A percentile compares a stretch with the other conserved stretches of the same genome.
These are phyloP conservation scores for Neurospora africana DNA, from an alignment of 495 filamentous ascomycete genomes.

Conservation along the genomic window DNA sequence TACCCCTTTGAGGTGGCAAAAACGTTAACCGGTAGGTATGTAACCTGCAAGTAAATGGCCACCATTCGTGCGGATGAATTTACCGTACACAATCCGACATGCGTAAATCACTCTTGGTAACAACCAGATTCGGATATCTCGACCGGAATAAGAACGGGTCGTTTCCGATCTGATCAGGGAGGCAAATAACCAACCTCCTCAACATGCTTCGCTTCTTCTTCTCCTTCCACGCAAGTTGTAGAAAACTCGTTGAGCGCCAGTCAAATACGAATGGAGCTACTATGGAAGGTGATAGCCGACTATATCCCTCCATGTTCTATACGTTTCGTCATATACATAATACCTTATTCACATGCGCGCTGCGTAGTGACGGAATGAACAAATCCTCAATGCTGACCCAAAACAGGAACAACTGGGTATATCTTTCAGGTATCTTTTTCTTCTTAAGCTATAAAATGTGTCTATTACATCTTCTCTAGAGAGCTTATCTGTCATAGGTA, in stretches of 20 bases:
- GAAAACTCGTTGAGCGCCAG: not conserved
- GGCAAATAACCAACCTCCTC: not conserved
- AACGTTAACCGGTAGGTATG: not conserved
- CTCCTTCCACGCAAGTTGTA: not conserved
- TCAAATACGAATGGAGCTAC: not conserved
- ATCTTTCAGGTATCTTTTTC: too few relatives aligned
- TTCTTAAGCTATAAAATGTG: too few relatives aligned
- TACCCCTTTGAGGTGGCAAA: not conserved
- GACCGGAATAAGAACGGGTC: not conserved
- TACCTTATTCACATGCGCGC: too few relatives aligned
- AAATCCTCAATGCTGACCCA: too few relatives aligned
- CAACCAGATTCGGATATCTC: not conserved
- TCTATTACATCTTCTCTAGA: too few relatives aligned
- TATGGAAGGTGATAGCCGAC: not conserved
- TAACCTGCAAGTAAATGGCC: not conserved
- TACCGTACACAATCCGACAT: not conserved
- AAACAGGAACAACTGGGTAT: too few relatives aligned
- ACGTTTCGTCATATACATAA: not conserved
- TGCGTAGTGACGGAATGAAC: too few relatives aligned
- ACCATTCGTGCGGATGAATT: not conserved
- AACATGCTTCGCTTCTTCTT: not conserved
- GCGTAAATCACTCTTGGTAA: not conserved
- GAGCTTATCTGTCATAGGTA: too few relatives aligned
- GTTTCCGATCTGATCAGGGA: not conserved
- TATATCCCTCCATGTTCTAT: not conserved